phyloP scores from a whole-genome alignment of 2,329 filamentous ascomycete species.

The Aspergillus sclerotialis region DNA sequence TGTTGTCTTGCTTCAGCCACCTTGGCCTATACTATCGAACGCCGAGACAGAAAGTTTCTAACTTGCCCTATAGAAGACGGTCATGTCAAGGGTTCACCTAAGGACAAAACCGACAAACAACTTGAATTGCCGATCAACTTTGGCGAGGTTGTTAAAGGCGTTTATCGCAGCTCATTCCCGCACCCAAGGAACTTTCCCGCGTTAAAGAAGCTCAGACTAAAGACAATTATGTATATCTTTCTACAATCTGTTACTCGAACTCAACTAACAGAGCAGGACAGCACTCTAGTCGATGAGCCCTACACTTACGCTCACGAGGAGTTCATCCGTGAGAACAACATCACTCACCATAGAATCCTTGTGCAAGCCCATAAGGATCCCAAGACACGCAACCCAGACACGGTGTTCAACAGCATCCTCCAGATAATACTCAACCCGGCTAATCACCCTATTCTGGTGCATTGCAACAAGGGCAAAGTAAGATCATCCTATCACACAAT shows the following conservation, averaged over 20 bases:
- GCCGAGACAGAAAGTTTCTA: too few species aligned
- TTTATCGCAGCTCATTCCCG: slow-evolving; percentile 81
- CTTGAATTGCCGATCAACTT: slow-evolving; percentile 60
- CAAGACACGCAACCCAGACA: slow-evolving; percentile 54
- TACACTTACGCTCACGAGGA: slow-evolving; percentile 39
- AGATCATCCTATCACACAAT: slow-evolving; percentile 9
- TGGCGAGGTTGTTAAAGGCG: slow-evolving; percentile 62
- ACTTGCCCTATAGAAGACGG: too few species aligned
- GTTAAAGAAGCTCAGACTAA: slow-evolving; percentile 60
- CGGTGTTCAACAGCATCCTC: slow-evolving; percentile 65
- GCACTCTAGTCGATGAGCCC: slow-evolving; percentile 59
- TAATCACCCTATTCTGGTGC: slow-evolving; percentile 76
- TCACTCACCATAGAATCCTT: slow-evolving; percentile 66
- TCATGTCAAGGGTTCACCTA: slow-evolving; percentile 24
- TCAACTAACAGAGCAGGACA: slow-evolving; percentile 19
- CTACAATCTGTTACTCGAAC: neutral
- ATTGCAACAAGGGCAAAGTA: slow-evolving; percentile 88
- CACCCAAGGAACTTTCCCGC: slow-evolving; percentile 63
- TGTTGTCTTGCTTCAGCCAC: neutral
- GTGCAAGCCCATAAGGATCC: slow-evolving; percentile 84
- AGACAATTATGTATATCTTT: slow-evolving; percentile 61
- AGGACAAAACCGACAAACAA: slow-evolving; percentile 12
- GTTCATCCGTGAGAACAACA: slow-evolving; percentile 61
- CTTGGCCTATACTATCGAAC: too few species aligned
- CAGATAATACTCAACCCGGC: slow-evolving; percentile 61